Base-by-base conservation (phyloP, 129 eudicot species). In the Flaveria brownii region DNA sequence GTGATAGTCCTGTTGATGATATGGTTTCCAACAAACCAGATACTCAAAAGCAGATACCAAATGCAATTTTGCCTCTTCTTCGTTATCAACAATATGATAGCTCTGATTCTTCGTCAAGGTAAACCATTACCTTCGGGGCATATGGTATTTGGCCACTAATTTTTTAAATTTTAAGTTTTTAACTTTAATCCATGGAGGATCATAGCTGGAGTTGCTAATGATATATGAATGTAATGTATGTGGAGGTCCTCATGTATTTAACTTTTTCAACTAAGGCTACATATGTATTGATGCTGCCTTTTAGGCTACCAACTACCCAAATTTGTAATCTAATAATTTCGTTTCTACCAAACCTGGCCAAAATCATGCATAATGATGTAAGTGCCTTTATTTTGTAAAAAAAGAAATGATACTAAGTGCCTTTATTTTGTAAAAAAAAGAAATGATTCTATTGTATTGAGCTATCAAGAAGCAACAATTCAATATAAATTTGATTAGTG, bases 51-150 rank as follows among this genome's bases (percentile, higher is more conserved):
- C 82, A 72, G 66, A 45, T 89, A 56, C 96, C 94, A 15, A 82
- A 79, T 88, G 87, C 96, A 75, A 87, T 88, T 78, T 84, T 85
- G 71, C 92, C 97, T 45, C 76, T 84, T 60, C 83, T 89, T 16
- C 87, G 90, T 49, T 84, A 80, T 75, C 96, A 87, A 51, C 98
- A 82, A 52, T 86, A 54, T 77, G 99, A 86, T 73, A 88, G 97
- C 84, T 89, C 92, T 54, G 99, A 95, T 45, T 89, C 97, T 74
- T 91, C 91, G 62, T 83, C 92, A 33, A 95, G 99, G 99, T 95
- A 79, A 17, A 39, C 71, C 55, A 22, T 69, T 78, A 56, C 81
- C 36, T 43, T 14, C 46, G 50, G 54, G 73, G 60, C 49, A 39
- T 77, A 25, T 26, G 7, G 36, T 62, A 39, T 61, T 39, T 56